Base-by-base conservation (phyloP, 768 basidiomycete species). In the Pisolithus marmoratus region DNA sequence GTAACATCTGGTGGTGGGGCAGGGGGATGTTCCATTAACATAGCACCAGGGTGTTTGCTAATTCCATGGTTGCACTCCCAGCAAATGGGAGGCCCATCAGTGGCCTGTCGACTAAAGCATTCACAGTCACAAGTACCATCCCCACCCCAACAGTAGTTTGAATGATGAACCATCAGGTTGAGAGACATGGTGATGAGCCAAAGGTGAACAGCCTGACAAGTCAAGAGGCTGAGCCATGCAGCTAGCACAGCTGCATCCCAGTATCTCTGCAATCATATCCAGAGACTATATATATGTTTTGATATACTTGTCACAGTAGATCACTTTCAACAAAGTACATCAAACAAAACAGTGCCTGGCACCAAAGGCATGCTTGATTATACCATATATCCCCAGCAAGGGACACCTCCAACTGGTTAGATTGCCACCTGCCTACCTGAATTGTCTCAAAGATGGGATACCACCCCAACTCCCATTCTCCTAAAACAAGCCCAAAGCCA, bases 371-470 rank as follows among this genome's bases (percentile, higher is more conserved):
- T 9, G 60, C 58, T 20, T 15, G 15, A 4, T 34, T 14, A 27
- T 54, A 51, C 60, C 58, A 60, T 11, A 57, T 53, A 2, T 15
- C 3, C 2, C 47, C 51, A 5, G 38, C 49, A 38, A 57, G 58
- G 0, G 24, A 52, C 0, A 58, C 31, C 0, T 49, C 19, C 2
- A 60, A 14, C 29, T 56, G 31, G 14, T 54, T 59, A 3, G 44
- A 45, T 29, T 20, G 17, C 17, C 5, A 8, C 1, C 14, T 11
- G 7, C 60, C 55, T 5, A 53, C 1, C 2, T 4, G 1, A n/a
- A 61, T 59, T 2, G 48, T 50, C 31, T 61, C 55, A 19, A 48
- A 53, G 8, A 41, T 4, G 0, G 53, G 58, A 27, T 63, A 63
- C 6, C 38, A 36, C 0, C 46, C 51, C 0, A n/a, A n/a, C 3